Base-by-base conservation (phyloP, 2,329 filamentous ascomycete species). In the Nemania abortiva region DNA sequence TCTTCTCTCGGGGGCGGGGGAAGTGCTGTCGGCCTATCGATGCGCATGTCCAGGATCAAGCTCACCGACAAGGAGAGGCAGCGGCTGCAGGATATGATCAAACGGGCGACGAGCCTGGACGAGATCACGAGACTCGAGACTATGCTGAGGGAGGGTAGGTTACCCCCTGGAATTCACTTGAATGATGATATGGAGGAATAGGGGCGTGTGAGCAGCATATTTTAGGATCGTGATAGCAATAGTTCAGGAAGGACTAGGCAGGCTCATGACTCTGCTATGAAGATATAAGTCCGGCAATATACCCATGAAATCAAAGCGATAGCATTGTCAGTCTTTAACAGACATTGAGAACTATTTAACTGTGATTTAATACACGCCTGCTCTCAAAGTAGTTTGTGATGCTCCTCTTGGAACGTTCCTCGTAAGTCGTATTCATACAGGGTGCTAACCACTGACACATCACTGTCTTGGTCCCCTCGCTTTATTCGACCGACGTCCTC, bases 41-140 rank as follows among this genome's bases (percentile, higher is more conserved):
- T 87, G 31, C 92, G 91, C 80, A 88, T 92, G 65, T 91, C 93
- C 72, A 88, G 92, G 60, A 91, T 95, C 75, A 93, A 95, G 82
- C 85, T 97, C 74, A 98, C 95, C 3, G 94, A 95, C 45, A 90
- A 90, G 78, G 96, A 99, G 87, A 92, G 91, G 84, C 92, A 91
- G 85, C 88, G 89, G 72, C 88, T 98, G 70, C 91, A 97, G 82
- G 91, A 94, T 77, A 87, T 95, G 83, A 97, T 99, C 80, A 90
- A 90, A 81, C 93, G 93, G 77, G 95, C 96, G 6, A 94, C 91
- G 80, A 97, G 92, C 77, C 80, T 99, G 77, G 91, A 94, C 74
- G 96, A 98, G 83, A 97, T 99, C 78, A 91, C 93, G 66, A 87
- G 89, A 74, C 81, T 99, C 78, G 96, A 99, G 84, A 97, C 95